phyloP scores from a whole-genome alignment of 2,329 filamentous ascomycete genomes.

The Bimuria novae-zelandiae region DNA sequence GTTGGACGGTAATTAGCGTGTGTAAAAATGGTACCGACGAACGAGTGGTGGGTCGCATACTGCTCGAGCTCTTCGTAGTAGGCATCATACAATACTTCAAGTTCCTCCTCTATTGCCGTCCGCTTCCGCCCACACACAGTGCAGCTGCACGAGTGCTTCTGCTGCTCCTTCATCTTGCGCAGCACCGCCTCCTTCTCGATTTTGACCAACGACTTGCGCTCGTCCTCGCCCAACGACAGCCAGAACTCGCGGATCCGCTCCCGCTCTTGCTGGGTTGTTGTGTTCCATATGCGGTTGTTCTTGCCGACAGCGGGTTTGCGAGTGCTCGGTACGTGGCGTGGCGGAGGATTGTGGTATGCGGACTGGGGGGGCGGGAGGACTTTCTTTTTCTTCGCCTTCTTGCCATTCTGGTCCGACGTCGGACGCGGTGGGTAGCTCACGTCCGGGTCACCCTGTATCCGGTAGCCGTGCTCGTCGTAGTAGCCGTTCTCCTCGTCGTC shows the following conservation, averaged over 20 bases:
- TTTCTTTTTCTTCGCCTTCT: constrained; percentile 72
- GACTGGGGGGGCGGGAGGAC: constrained; percentile 47
- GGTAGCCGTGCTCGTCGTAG: constrained; percentile 39
- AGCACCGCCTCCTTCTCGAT: constrained; percentile 98
- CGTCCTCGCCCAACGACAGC: constrained; percentile 90
- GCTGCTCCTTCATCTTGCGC: constrained; percentile 99
- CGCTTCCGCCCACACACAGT: constrained; percentile 96
- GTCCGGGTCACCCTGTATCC: constrained; percentile 38
- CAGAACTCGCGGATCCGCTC: constrained; percentile 98
- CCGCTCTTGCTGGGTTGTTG: constrained; percentile 88
- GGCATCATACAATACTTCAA: constrained; percentile 96
- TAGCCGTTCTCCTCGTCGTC: constrained; percentile 41
- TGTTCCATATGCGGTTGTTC: constrained; percentile 96
- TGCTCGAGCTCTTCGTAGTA: constrained; percentile 98
- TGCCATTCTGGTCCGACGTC: constrained; percentile 27
- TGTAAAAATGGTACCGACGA: constrained; percentile 71
- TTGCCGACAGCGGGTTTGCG: constrained; percentile 51
- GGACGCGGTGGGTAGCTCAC: constrained; percentile 30
- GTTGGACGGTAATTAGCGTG: constrained; percentile 65
- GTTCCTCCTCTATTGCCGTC: constrained; percentile 95
- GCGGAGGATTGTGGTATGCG: constrained; percentile 35
- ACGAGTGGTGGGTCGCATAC: constrained; percentile 85
- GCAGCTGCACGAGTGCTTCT: constrained; percentile 98
- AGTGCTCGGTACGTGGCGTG: constrained; percentile 44
- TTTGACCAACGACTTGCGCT: constrained; percentile 93